Evolutionary conservation across 1,284 basidiomycete genomes (phyloP).

Genomic region (Schizophyllum amplum): DNA sequence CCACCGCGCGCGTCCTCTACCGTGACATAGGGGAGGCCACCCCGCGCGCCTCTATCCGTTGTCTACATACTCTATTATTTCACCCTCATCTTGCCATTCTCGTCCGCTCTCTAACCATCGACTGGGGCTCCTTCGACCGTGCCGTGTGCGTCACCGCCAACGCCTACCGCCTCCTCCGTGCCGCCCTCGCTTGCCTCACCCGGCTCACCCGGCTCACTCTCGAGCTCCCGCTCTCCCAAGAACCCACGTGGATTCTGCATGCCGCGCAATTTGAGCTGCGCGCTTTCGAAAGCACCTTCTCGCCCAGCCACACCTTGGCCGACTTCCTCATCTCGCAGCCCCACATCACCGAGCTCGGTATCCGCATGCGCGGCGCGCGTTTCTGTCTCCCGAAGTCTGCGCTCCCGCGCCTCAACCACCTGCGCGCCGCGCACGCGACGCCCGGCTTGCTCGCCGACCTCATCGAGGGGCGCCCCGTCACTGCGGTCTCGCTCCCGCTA

Average conservation of each 20-base stretch:
- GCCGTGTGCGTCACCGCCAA: conserved; percentile 27
- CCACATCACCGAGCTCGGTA: conserved; percentile 39
- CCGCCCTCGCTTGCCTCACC: conserved; percentile 29
- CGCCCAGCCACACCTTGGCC: conserved; percentile 37
- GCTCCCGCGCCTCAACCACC: conserved; percentile 38
- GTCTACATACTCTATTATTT: conserved; percentile 24
- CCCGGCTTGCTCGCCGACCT: conserved; percentile 36
- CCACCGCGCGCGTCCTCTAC: conserved; percentile 39
- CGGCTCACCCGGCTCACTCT: conserved; percentile 35
- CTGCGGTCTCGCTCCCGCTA: conserved; percentile 44
- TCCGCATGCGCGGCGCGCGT: conserved; percentile 33
- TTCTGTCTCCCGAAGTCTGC: conserved; percentile 32
- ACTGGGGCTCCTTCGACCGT: conserved; percentile 25
- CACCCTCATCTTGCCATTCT: conserved; percentile 26
- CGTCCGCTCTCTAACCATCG: conserved; percentile 36
- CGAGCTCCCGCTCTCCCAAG: conserved; percentile 35
- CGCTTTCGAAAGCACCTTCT: conserved; percentile 26
- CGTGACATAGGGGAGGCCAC: conserved; percentile 27
- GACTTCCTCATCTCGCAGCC: conserved; percentile 45
- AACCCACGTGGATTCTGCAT: conserved; percentile 39
- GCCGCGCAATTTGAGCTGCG: conserved; percentile 6
- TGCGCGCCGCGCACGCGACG: conserved; percentile 48
- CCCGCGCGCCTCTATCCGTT: background rate
- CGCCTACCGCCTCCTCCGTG: conserved; percentile 39
- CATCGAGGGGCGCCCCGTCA: conserved; percentile 40